Percentiles rank a stretch among this genome's conserved stretches.
Conservation (phyloP, 352 stramenopile genomes). For the Detonula confervacea region DNA sequence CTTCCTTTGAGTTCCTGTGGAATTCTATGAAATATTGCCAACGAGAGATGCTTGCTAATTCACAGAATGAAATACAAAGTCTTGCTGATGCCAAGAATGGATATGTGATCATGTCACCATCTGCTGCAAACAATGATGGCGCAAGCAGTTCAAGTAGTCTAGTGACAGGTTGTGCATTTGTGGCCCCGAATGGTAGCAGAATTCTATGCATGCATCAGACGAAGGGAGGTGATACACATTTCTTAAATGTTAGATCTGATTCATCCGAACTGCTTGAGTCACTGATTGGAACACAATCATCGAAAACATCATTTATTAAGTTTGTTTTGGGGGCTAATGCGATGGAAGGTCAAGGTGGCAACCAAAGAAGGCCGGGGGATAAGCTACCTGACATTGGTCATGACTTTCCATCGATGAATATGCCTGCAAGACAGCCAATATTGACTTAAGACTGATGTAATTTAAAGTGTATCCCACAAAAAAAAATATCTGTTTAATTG, state of each 20-base stretch:
- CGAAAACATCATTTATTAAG: slow-evolving; percentile 26
- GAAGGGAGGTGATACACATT: slow-evolving; percentile 16
- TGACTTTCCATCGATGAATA: slow-evolving; percentile 39
- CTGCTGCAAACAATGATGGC: too few species aligned
- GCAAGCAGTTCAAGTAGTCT: too few species aligned
- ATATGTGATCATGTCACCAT: background rate
- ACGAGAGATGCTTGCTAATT: slow-evolving; percentile 15
- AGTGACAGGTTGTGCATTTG: slow-evolving; percentile 40
- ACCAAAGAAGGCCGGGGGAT: background rate
- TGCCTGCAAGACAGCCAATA: slow-evolving; percentile 2
- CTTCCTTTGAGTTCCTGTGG: slow-evolving; percentile 46
- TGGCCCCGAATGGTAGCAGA: slow-evolving; percentile 32
- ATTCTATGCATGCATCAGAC: slow-evolving; percentile 36
- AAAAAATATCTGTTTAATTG: too few species aligned
- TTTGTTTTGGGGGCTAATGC: slow-evolving; percentile 43
- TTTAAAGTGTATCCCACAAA: too few species aligned
- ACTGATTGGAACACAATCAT: slow-evolving; percentile 10
- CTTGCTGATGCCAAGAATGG: slow-evolving; percentile 7
- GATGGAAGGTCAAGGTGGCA: too few species aligned
- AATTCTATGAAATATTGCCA: slow-evolving; percentile 21
- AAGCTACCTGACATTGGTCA: slow-evolving; percentile 10
- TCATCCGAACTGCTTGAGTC: slow-evolving; percentile 25
- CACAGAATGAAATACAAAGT: background rate
- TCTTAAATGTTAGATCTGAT: slow-evolving; percentile 34
- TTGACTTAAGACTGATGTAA: background rate